phyloP scores from a whole-genome alignment of 306 rosid genomes.

The Lathyrus oleraceus region DNA sequence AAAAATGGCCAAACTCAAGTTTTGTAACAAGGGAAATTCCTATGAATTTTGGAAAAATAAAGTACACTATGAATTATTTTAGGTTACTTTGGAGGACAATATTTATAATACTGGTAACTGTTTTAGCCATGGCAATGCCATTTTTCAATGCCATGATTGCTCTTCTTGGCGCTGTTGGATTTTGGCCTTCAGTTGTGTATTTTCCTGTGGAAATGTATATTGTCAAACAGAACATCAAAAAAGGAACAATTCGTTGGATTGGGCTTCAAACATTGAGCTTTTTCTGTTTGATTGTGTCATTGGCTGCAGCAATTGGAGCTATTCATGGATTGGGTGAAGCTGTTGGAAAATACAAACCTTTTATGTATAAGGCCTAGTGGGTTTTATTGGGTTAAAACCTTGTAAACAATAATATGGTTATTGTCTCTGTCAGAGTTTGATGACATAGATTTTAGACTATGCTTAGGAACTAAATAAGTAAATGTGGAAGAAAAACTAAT shows the following conservation, averaged over 20 bases:
- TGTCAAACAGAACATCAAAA: constrained; percentile 42
- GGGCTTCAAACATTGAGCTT: constrained; percentile 48
- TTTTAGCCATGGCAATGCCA: constrained; percentile 54
- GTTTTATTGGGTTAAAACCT: neutral
- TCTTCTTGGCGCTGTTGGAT: constrained; percentile 56
- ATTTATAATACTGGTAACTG: constrained; percentile 39
- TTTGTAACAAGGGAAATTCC: constrained; percentile 41
- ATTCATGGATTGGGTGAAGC: constrained; percentile 47
- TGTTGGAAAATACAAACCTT: constrained; percentile 46
- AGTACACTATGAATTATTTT: constrained; percentile 40
- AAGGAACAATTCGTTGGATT: constrained; percentile 44
- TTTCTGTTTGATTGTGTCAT: constrained; percentile 45
- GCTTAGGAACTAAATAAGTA: neutral
- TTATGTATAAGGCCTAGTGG: constrained; percentile 40
- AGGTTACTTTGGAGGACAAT: constrained; percentile 60
- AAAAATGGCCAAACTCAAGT: constrained; percentile 50
- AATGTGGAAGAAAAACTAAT: neutral
- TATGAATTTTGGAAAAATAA: constrained; percentile 32
- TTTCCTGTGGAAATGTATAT: constrained; percentile 68
- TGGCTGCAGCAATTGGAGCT: constrained; percentile 53
- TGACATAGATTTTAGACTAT: neutral
- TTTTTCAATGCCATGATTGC: constrained; percentile 62
- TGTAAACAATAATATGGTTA: neutral
- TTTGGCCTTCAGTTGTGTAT: constrained; percentile 62
- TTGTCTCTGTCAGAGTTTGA: neutral